These are phyloP conservation scores for Rhododendron simsii DNA, from an alignment of 148 eudicot species.

Conservation along the genomic window DNA sequence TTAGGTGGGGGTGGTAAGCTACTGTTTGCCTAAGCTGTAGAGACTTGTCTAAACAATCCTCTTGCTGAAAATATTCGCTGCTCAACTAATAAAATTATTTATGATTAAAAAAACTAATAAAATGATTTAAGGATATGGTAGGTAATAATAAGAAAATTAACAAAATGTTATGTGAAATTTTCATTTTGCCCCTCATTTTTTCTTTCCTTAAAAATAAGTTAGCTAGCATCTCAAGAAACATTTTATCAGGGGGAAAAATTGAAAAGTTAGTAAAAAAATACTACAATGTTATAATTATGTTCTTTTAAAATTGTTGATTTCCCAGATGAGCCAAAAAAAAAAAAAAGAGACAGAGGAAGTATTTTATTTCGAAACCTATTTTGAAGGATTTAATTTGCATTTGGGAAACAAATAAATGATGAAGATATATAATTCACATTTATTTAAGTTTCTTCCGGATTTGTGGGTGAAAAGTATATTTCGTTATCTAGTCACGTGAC, in stretches of 20 bases:
- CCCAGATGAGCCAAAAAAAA: no score
- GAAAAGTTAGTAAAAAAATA: no score
- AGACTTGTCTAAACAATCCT: neutral
- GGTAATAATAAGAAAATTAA: neutral
- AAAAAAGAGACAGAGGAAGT: no score
- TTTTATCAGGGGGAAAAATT: neutral
- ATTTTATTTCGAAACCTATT: neutral
- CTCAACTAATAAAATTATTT: neutral
- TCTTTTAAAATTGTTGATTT: no score
- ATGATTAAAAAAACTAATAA: neutral
- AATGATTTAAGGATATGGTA: neutral
- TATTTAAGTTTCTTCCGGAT: neutral
- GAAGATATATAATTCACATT: neutral
- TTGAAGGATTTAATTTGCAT: neutral
- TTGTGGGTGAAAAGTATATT: neutral
- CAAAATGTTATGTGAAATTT: no score
- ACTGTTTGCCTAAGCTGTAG: slow-evolving; percentile 9
- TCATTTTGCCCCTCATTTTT: neutral
- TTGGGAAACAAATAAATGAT: neutral
- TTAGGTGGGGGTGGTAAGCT: slow-evolving; percentile 27
- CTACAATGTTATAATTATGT: neutral
- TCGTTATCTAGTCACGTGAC: neutral
- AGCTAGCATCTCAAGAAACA: neutral
- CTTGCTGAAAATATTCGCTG: neutral
- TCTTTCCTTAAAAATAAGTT: no score